Conservation (phyloP, 2,329 filamentous ascomycete genomes). For the Sphaerulina musiva region DNA sequence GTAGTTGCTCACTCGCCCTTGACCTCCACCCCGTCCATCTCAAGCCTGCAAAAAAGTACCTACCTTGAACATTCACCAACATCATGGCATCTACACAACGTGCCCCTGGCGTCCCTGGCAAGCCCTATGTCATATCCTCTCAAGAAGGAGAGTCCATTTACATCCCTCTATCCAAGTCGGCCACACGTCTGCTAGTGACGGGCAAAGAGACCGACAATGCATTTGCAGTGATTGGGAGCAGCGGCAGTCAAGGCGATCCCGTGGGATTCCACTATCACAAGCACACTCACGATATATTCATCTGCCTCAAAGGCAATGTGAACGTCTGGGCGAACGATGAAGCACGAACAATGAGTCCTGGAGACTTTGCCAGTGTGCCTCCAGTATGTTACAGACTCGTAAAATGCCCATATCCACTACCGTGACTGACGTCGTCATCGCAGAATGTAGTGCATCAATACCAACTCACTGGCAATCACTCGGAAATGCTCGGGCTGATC, state of each 20-base stretch:
- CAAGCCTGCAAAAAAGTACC: not conserved
- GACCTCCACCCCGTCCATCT: not conserved
- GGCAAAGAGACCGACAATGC: slow-evolving; percentile 47
- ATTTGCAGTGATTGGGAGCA: slow-evolving; percentile 48
- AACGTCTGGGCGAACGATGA: slow-evolving; percentile 55
- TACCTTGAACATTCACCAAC: not conserved
- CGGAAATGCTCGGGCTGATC: slow-evolving; percentile 50
- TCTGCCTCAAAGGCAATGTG: slow-evolving; percentile 50
- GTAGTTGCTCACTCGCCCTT: not conserved
- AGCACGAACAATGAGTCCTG: slow-evolving; percentile 48
- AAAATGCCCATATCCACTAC: no score
- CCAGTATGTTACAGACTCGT: slow-evolving; percentile 38
- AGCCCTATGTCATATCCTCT: slow-evolving; percentile 26
- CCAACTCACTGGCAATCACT: slow-evolving; percentile 49
- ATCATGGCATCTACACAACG: slow-evolving; percentile 4
- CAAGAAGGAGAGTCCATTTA: slow-evolving; percentile 47
- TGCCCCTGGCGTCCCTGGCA: slow-evolving; percentile 20
- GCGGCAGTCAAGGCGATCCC: slow-evolving; percentile 42
- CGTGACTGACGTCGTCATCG: no score
- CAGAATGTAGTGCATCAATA: slow-evolving; percentile 43
- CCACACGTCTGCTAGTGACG: slow-evolving; percentile 47
- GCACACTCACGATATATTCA: slow-evolving; percentile 53
- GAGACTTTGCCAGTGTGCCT: slow-evolving; percentile 54
- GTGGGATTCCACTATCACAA: slow-evolving; percentile 53
- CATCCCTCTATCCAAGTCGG: slow-evolving; percentile 49